These are phyloP conservation scores for Lentinula sp. DNA, from an alignment of 768 basidiomycete genomes.

Conservation along the genomic window DNA sequence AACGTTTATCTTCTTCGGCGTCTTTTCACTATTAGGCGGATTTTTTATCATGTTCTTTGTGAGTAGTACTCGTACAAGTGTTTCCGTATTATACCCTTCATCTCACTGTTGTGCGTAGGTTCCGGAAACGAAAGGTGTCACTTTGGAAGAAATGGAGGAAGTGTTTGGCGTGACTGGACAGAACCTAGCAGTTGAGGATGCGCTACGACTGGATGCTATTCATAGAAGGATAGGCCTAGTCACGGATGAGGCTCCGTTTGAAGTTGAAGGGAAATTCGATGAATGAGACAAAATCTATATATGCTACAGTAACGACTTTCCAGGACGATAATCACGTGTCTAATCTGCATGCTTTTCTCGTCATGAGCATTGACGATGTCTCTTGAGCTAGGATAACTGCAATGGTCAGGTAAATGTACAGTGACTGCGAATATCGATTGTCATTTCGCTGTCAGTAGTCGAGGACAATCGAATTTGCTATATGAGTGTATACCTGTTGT, in stretches of 20 bases:
- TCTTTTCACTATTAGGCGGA: constrained; percentile 65
- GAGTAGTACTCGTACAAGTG: constrained; percentile 15
- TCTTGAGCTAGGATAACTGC: too few species aligned
- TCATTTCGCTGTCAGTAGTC: too few species aligned
- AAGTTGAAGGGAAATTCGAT: background rate
- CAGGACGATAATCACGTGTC: too few species aligned
- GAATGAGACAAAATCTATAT: background rate
- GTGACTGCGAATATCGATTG: too few species aligned
- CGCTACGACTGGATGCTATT: constrained; percentile 40
- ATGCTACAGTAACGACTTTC: too few species aligned
- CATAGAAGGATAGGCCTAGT: constrained; percentile 59
- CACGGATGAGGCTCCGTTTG: background rate
- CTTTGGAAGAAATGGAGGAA: constrained; percentile 76
- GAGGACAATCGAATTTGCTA: too few species aligned
- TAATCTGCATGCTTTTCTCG: too few species aligned
- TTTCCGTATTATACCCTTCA: background rate
- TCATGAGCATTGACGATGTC: too few species aligned
- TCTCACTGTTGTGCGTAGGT: constrained; percentile 28
- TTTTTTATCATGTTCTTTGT: constrained; percentile 63
- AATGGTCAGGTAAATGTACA: too few species aligned
- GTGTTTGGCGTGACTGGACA: constrained; percentile 58
- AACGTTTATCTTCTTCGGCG: constrained; percentile 76
- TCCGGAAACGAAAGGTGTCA: constrained; percentile 69
- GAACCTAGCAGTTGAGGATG: constrained; percentile 48
- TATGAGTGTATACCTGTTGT: too few species aligned